phyloP scores from a whole-genome alignment of 176 grass and related monocot genomes.

The sorghum (Sorghum bicolor) region DNA sequence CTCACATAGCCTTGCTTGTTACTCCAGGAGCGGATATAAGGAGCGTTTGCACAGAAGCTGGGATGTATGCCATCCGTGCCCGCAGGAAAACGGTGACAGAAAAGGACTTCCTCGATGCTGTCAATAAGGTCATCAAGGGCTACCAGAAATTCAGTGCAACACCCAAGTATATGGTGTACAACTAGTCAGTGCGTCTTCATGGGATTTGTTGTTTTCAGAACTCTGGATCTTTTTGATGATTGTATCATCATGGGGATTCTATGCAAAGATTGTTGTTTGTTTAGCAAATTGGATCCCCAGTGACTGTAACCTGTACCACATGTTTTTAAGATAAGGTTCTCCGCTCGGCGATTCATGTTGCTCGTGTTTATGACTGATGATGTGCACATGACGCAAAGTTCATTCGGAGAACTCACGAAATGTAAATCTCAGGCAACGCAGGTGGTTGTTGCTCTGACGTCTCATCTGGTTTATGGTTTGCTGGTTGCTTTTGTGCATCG shows the following conservation, averaged over 20 bases:
- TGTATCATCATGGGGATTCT: background rate
- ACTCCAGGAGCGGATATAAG: constrained; percentile 89
- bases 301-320: background rate
- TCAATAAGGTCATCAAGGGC: constrained; percentile 89
- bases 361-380: background rate
- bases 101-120: constrained; percentile 81
- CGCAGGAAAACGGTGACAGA: constrained; percentile 86
- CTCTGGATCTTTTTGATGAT: background rate
- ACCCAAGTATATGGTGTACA: constrained; percentile 94
- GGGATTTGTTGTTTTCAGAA: constrained; percentile 1
- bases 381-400: background rate
- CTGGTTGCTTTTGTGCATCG: background rate
- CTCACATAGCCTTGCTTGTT: no score
- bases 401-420: background rate
- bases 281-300: background rate
- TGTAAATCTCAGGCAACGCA: background rate
- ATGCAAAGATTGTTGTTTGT: constrained; percentile 2
- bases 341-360: background rate
- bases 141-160: constrained; percentile 92
- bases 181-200: constrained; percentile 26
- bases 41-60: constrained; percentile 80
- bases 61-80: constrained; percentile 82
- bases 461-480: background rate
- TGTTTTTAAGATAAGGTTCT: background rate
- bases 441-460: background rate